Evolutionary conservation across 2,329 filamentous ascomycete genomes (phyloP), one percentile per base, ranked within the genome.

Genomic region (Aspergillus fijiensis): DNA sequence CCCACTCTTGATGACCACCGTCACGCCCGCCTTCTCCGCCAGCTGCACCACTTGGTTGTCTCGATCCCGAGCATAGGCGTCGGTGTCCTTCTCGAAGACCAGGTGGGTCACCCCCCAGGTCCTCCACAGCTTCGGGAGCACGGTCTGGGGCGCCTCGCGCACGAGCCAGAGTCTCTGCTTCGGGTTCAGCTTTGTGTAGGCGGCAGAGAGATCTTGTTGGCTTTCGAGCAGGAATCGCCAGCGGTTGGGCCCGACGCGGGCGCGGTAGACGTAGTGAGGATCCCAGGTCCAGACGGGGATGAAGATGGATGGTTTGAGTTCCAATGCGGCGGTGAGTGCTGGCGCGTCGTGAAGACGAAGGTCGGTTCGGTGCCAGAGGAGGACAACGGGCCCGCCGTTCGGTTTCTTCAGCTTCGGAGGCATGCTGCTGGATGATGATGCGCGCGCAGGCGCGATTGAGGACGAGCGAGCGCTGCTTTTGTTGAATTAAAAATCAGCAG

Each of bases 251-350:
- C 88, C 88, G 4, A 88, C 89, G 59, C 89, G 83, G 1, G 87
- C 85, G 33, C 83, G 83, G 71, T 91, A 92, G 27, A 92, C 88
- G 70, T 92, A 92, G 72, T 92, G 88, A 59, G 89, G 89, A 71
- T 92, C 89, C 88, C 89, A 93, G 1, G 87, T 91, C 82, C 90
- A 93, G 50, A 92, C 84, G 0, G 89, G 89, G 79, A 88, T 92
- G 27, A 93, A 78, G 21, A 83, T 85, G 55, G 84, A 83, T 1
- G 89, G 88, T 0, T 89, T 80, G 6, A 92, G 80, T 60, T 89
- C 87, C 7, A 93, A 76, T 0, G 90, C 90, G 2, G 89, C 88
- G 71, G 87, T 83, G 27, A 93, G 79, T 1, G 89, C 89, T 9
- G 89, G 89, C 0, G 88, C 91, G 73, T 92, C 90, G 75, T 92